Evolutionary conservation across 345 rosid species (phyloP).

Genomic region (Eucalyptus globulus): DNA sequence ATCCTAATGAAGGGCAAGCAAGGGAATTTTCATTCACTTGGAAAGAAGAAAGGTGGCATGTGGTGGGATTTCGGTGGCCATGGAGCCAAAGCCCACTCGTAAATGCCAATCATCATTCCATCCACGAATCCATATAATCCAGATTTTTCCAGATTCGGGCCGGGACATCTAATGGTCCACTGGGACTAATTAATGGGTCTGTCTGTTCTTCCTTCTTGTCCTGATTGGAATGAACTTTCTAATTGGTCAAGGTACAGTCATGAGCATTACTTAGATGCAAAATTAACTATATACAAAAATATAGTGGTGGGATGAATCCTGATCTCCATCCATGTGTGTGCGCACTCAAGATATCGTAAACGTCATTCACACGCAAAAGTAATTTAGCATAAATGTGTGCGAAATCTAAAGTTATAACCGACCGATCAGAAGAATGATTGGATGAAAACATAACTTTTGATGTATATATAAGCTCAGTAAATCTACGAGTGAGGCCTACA

Average conservation of each 20-base stretch:
- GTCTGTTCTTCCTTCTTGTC: background rate
- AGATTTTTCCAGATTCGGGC: background rate
- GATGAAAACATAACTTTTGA: background rate
- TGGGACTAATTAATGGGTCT: background rate
- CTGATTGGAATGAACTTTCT: background rate
- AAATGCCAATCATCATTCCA: background rate
- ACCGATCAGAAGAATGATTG: background rate
- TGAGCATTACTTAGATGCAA: background rate
- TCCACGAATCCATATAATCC: background rate
- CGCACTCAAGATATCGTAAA: background rate
- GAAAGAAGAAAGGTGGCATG: background rate
- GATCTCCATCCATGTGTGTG: background rate
- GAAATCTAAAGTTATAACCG: background rate
- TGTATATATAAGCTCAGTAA: background rate
- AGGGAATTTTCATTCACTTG: background rate
- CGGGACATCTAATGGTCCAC: background rate
- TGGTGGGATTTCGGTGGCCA: background rate
- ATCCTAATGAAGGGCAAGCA: background rate
- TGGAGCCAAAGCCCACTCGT: background rate
- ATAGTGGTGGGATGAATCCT: background rate
- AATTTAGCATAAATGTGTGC: background rate
- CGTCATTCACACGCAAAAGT: background rate
- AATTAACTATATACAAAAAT: background rate
- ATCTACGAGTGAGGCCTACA: background rate
- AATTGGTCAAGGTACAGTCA: background rate